These are phyloP conservation scores for Diaporthe vexans DNA, from an alignment of 2,329 filamentous ascomycete genomes.

Conservation along the genomic window DNA sequence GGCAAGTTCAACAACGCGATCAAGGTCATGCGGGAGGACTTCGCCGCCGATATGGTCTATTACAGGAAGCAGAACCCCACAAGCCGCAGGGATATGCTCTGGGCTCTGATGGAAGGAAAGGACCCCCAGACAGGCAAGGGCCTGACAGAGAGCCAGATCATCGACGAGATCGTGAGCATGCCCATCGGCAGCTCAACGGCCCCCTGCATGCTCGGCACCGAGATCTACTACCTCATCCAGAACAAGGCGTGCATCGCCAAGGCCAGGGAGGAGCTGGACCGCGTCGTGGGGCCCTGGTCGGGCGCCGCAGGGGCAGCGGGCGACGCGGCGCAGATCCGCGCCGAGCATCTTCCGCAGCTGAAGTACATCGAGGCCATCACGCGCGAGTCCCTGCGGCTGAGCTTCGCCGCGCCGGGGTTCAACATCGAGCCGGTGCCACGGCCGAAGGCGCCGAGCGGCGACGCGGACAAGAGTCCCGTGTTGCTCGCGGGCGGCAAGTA, in stretches of 20 bases:
- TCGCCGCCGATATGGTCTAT: constrained; percentile 69
- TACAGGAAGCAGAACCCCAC: constrained; percentile 66
- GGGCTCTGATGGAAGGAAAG: constrained; percentile 69
- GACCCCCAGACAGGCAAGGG: constrained; percentile 73
- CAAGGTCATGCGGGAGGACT: constrained; percentile 64
- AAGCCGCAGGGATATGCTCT: constrained; percentile 71
- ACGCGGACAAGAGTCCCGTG: constrained; percentile 58
- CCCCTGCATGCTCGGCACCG: constrained; percentile 59
- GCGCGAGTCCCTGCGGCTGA: constrained; percentile 68
- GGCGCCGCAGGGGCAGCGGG: constrained; percentile 42
- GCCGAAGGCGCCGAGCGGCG: constrained; percentile 45
- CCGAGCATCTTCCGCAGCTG: constrained; percentile 65
- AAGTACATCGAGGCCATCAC: constrained; percentile 68
- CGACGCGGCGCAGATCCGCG: constrained; percentile 54
- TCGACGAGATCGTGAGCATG: constrained; percentile 79
- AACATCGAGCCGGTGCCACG: constrained; percentile 64
- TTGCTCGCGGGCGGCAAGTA: constrained; percentile 64
- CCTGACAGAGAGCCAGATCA: constrained; percentile 71
- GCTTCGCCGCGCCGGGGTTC: constrained; percentile 67
- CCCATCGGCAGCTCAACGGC: constrained; percentile 70
- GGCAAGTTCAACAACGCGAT: constrained; percentile 68
- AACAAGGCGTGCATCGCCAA: constrained; percentile 62
- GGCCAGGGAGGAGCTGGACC: constrained; percentile 68
- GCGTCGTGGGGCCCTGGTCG: constrained; percentile 55
- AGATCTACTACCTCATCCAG: constrained; percentile 65